Evolutionary conservation across 169 alveolate species (phyloP), one percentile per base, ranked within the genome.

Genomic region (Plasmodium gaboni): DNA sequence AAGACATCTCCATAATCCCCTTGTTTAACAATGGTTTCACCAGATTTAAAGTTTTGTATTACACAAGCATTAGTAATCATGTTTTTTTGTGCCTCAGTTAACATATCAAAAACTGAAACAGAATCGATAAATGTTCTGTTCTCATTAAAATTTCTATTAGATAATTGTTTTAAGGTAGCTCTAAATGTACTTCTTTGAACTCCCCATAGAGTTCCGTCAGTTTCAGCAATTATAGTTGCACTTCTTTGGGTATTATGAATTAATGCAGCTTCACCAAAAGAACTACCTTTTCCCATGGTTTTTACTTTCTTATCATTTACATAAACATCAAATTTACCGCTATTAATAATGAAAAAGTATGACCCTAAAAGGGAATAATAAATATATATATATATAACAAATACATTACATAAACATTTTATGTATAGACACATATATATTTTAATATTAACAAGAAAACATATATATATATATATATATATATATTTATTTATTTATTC

Each of bases 261-360:
- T 65, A 99, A 95, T 10, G 99, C 99, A 44, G 98, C 95, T 88
- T 99, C 99, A 7, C 99, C 99, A 74, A 99, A 99, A 5, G 99
- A 97, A 26, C 95, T 96, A 1, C 99, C 99, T 57, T 95, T 92
- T 24, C 94, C 92, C 95, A 98, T 87, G 38, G 92, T 76, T 83
- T 97, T 97, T 48, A 96, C 98, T 67, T 92, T 92, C 76, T 96
- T 96, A 3, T 95, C 97, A 80, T 96, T 95, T 15, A 97, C 97
- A 44, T 94, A 78, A 83, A 98, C 99, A 88, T 95, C 98, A 91
- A 95, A 91, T 42, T 85, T 92, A 4, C 98, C 98, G 19, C 94
- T 89, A 85, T 94, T 96, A 63, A 96, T 91, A 22, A 96, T 94
- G 91, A 96, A 96, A 92, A 96, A 96, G 74, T 95, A 94, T 55